phyloP scores from a whole-genome alignment of 176 grass and related monocot genomes.

The Pontederia paniculata region DNA sequence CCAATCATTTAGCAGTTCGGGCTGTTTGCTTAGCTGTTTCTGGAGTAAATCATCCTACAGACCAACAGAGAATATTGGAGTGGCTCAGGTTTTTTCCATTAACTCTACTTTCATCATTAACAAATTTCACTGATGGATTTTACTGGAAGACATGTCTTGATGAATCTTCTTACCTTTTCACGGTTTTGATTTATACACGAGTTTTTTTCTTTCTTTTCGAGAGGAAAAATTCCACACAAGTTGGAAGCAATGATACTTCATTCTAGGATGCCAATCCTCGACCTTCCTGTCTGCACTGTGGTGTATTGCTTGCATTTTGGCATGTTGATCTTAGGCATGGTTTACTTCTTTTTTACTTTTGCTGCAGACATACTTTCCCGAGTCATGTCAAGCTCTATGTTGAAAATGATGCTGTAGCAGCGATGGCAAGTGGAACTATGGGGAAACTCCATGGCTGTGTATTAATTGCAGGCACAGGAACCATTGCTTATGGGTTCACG shows the following conservation, averaged over 20 bases:
- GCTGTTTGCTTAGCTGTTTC: constrained; percentile 91
- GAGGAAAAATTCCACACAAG: too few relatives aligned
- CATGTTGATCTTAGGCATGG: not conserved
- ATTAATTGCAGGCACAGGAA: constrained; percentile 88
- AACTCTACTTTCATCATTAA: not conserved
- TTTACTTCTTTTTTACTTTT: constrained; percentile 16
- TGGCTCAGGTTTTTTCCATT: constrained; percentile 54
- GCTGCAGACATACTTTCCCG: constrained; percentile 60
- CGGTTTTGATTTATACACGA: not conserved
- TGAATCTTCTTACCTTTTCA: too few relatives aligned
- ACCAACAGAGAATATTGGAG: constrained; percentile 72
- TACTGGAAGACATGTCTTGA: too few relatives aligned
- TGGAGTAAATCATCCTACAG: constrained; percentile 87
- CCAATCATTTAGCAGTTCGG: constrained; percentile 36
- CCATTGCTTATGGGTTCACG: constrained; percentile 87
- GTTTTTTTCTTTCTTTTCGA: not conserved
- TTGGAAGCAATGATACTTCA: too few relatives aligned
- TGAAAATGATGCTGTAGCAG: constrained; percentile 93
- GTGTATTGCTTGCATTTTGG: too few relatives aligned
- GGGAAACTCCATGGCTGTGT: constrained; percentile 92
- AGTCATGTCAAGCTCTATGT: constrained; percentile 61
- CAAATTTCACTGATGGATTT: not conserved
- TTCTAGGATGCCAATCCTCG: too few relatives aligned
- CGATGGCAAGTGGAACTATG: constrained; percentile 90
- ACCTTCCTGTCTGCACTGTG: too few relatives aligned